Percentiles rank a stretch among this genome's conserved stretches.
These are phyloP conservation scores for Podila horticola DNA, from an alignment of 192 early-diverging fungal genomes.

Conservation along the genomic window DNA sequence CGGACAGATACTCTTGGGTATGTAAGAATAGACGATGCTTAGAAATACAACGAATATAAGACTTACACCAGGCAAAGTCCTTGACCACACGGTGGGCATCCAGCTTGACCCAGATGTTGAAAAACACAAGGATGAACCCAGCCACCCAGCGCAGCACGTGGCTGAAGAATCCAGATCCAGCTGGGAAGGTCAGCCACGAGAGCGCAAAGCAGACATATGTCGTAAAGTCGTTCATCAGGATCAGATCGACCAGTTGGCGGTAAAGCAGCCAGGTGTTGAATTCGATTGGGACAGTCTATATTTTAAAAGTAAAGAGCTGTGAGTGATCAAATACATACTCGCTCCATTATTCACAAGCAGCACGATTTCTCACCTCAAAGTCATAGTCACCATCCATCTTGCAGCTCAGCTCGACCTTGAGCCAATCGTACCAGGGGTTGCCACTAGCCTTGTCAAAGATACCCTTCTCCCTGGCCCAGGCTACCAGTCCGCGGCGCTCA, in stretches of 20 bases:
- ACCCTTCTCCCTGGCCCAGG: slow-evolving; percentile 73
- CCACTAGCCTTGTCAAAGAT: slow-evolving; percentile 71
- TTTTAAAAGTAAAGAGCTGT: too few relatives aligned
- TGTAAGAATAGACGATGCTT: neutral
- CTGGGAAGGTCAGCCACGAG: slow-evolving; percentile 81
- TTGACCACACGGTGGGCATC: slow-evolving; percentile 96
- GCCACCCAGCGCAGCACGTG: slow-evolving; percentile 81
- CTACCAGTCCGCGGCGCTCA: slow-evolving; percentile 75
- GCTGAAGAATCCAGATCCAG: slow-evolving; percentile 67
- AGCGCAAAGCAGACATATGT: slow-evolving; percentile 86
- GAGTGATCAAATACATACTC: too few relatives aligned
- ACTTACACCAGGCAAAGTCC: slow-evolving; percentile 98
- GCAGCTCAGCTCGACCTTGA: slow-evolving; percentile 73
- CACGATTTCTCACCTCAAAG: slow-evolving; percentile 70
- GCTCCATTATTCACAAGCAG: too few relatives aligned
- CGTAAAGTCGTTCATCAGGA: slow-evolving; percentile 93
- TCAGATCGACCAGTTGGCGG: slow-evolving; percentile 91
- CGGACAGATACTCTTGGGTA: neutral
- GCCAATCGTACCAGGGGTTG: slow-evolving; percentile 63
- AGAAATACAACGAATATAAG: neutral
- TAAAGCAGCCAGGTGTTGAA: slow-evolving; percentile 97
- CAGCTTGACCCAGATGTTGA: slow-evolving; percentile 96
- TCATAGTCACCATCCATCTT: slow-evolving; percentile 86
- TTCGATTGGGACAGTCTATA: slow-evolving; percentile 89
- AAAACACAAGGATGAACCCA: slow-evolving; percentile 81